These are phyloP conservation scores for Gossypium sturtianum DNA, from an alignment of 345 rosid genomes.

Conservation along the genomic window DNA sequence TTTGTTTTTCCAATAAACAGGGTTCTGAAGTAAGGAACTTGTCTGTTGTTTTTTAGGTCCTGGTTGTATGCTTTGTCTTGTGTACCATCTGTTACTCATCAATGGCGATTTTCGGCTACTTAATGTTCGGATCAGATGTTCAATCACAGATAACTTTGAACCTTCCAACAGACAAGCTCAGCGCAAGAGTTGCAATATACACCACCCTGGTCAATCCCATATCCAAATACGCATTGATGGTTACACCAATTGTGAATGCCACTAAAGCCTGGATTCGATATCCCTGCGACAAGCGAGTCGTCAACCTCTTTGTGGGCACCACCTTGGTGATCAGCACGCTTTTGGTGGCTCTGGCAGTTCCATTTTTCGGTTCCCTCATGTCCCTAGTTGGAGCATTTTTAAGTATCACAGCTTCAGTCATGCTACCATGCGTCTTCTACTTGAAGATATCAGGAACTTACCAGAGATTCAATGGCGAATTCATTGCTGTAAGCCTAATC, in stretches of 20 bases:
- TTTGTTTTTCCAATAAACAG: background rate
- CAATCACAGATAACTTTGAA: constrained; percentile 51
- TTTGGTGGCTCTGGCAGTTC: constrained; percentile 43
- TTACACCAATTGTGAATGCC: constrained; percentile 47
- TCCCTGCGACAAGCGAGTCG: constrained; percentile 19
- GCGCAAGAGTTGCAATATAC: constrained; percentile 57
- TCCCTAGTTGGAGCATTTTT: constrained; percentile 62
- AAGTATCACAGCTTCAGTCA: constrained; percentile 38
- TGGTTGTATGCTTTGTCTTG: constrained; percentile 46
- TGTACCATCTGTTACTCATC: constrained; percentile 49
- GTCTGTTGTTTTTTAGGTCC: constrained; percentile 27
- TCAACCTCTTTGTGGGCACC: constrained; percentile 32
- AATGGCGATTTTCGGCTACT: constrained; percentile 54
- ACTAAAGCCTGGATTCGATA: constrained; percentile 27
- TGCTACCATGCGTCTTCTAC: constrained; percentile 50
- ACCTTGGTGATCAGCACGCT: constrained; percentile 39
- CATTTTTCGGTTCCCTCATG: constrained; percentile 51
- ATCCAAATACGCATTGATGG: constrained; percentile 53
- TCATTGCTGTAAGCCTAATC: constrained; percentile 23
- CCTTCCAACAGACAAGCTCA: constrained; percentile 36
- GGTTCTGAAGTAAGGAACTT: background rate
- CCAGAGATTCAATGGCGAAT: constrained; percentile 26
- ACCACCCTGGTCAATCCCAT: constrained; percentile 55
- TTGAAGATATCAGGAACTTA: constrained; percentile 46
- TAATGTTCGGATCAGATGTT: constrained; percentile 46